Evolutionary conservation across 2,329 filamentous ascomycete genomes (phyloP).

Genomic region (Aspergillus fischeri): DNA sequence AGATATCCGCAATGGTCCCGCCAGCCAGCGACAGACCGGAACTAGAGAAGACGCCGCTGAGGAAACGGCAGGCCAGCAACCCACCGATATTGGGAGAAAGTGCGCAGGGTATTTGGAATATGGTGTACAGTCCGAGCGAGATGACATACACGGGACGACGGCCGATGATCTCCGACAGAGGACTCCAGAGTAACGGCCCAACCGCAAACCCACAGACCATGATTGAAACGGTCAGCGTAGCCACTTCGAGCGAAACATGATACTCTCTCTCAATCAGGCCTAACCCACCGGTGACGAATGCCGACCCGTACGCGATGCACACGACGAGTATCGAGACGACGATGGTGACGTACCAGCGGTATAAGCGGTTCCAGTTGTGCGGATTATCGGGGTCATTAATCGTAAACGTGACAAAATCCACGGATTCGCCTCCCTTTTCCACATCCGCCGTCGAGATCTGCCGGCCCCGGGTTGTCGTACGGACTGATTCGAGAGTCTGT

Average conservation of each 20-base stretch:
- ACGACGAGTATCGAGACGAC: slow-evolving; percentile 69
- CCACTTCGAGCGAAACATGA: slow-evolving; percentile 65
- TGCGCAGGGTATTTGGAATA: slow-evolving; percentile 36
- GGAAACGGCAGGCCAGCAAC: slow-evolving; percentile 25
- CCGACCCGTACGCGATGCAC: slow-evolving; percentile 63
- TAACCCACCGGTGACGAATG: slow-evolving; percentile 72
- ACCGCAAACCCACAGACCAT: slow-evolving; percentile 76
- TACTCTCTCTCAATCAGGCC: slow-evolving; percentile 60
- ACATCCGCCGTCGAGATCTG: slow-evolving; percentile 12
- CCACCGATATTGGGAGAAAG: slow-evolving; percentile 29
- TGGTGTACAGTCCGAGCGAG: slow-evolving; percentile 27
- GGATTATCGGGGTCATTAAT: slow-evolving; percentile 67
- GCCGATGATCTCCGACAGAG: slow-evolving; percentile 29
- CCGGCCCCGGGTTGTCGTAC: background rate
- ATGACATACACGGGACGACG: slow-evolving; percentile 32
- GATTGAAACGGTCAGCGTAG: slow-evolving; percentile 64
- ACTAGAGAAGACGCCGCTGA: slow-evolving; percentile 29
- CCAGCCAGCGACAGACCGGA: slow-evolving; percentile 26
- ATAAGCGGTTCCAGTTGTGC: slow-evolving; percentile 71
- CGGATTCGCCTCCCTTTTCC: slow-evolving; percentile 22
- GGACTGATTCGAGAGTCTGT: slow-evolving; percentile 7
- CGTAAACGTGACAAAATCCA: slow-evolving; percentile 57
- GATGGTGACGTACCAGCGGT: slow-evolving; percentile 80
- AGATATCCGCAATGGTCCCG: slow-evolving; percentile 55
- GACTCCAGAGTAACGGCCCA: slow-evolving; percentile 29